phyloP scores from a whole-genome alignment of 2,329 filamentous ascomycete species.

The Stenocarpella maydis region DNA sequence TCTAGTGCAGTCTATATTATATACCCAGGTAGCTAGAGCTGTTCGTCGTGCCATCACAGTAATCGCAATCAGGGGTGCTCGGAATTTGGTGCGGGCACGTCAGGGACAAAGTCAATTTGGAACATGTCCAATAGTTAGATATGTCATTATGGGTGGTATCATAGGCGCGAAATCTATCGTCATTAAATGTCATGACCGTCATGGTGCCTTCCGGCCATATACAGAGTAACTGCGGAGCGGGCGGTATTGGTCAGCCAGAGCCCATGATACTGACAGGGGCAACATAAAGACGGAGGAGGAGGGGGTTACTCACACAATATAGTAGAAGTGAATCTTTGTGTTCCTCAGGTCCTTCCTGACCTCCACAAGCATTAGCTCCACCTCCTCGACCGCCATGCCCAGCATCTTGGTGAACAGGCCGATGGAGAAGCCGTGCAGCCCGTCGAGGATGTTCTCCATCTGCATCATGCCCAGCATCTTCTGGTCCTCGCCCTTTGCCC shows the following conservation, averaged over 20 bases:
- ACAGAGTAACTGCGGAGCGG: conserved; percentile 26
- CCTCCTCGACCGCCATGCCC: conserved; percentile 44
- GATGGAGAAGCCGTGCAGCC: conserved; percentile 44
- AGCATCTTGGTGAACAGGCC: conserved; percentile 44
- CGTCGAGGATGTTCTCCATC: conserved; percentile 46
- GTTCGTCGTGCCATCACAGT: too few relatives aligned
- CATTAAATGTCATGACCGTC: conserved; percentile 4
- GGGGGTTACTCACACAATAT: conserved; percentile 40
- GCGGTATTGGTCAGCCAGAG: neutral
- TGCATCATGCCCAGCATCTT: conserved; percentile 48
- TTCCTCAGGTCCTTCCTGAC: conserved; percentile 44
- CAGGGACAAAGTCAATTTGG: too few relatives aligned
- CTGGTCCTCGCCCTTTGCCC: conserved; percentile 47
- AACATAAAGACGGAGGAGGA: too few relatives aligned
- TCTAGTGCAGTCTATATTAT: too few relatives aligned
- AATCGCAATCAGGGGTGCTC: too few relatives aligned
- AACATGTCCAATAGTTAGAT: too few relatives aligned
- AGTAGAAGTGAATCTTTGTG: conserved; percentile 45
- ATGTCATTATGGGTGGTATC: conserved; percentile 16
- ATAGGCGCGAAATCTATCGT: conserved; percentile 18
- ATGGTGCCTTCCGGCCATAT: conserved; percentile 32
- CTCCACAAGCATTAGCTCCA: conserved; percentile 44
- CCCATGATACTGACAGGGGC: too few relatives aligned
- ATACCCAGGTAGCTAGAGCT: too few relatives aligned
- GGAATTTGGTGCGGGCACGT: too few relatives aligned